These are phyloP conservation scores for Globisporangium yorkense DNA, from an alignment of 352 stramenopile species.

Conservation along the genomic window DNA sequence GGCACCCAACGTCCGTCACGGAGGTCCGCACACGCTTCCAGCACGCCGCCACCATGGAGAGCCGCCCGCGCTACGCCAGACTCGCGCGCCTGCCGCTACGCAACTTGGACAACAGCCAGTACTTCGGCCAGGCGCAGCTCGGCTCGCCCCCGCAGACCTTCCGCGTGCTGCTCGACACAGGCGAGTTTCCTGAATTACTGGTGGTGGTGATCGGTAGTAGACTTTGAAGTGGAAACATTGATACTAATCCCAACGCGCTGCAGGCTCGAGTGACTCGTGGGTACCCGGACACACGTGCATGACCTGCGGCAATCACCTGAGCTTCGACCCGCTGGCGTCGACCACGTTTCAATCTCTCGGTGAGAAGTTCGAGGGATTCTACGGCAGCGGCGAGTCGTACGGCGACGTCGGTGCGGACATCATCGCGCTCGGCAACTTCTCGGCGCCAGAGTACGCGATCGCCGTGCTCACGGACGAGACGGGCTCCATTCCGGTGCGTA, in stretches of 20 bases:
- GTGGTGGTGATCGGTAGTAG: too few relatives aligned
- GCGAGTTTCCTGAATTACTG: neutral
- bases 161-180: slow-evolving; percentile 26
- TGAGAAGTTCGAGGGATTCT: slow-evolving; percentile 34
- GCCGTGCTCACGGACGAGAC: slow-evolving; percentile 41
- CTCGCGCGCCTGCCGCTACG: slow-evolving; percentile 16
- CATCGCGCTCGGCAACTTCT: slow-evolving; percentile 29
- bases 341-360: slow-evolving; percentile 18
- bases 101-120: slow-evolving; percentile 24
- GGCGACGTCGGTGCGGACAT: slow-evolving; percentile 29
- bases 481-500: slow-evolving; percentile 31
- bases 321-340: slow-evolving; percentile 28
- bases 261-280: slow-evolving; percentile 35
- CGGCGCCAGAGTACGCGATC: slow-evolving; percentile 24
- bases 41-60: slow-evolving; percentile 6
- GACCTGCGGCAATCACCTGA: slow-evolving; percentile 47
- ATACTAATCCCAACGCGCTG: too few relatives aligned
- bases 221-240: too few relatives aligned
- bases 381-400: slow-evolving; percentile 41
- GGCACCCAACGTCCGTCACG: neutral
- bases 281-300: slow-evolving; percentile 28
- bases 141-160: slow-evolving; percentile 33
- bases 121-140: slow-evolving; percentile 18
- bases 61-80: neutral
- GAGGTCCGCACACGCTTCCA: neutral